Conservation (phyloP, 768 basidiomycete species). For the Lactifluus pinguis region DNA sequence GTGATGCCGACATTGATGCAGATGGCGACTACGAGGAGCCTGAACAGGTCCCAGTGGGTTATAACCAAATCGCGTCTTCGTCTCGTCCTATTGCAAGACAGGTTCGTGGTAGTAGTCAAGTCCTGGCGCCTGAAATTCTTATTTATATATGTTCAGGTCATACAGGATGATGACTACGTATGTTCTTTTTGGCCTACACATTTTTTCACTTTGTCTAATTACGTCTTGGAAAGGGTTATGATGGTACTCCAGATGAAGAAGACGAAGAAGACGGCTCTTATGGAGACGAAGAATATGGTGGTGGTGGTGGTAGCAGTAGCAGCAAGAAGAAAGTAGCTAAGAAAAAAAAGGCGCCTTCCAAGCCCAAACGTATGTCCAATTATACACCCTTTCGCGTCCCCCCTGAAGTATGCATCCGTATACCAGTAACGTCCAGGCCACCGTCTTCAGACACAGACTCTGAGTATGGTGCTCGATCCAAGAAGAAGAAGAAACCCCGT, state of each 20-base stretch:
- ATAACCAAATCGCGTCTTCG: conserved; percentile 33
- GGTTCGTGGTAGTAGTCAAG: conserved; percentile 23
- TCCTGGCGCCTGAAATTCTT: conserved; percentile 5
- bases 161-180: conserved; percentile 42
- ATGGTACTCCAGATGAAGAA: conserved; percentile 41
- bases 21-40: conserved; percentile 47
- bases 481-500: conserved; percentile 70
- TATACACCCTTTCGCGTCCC: conserved; percentile 4
- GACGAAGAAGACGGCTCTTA: conserved; percentile 70
- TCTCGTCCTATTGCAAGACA: conserved; percentile 25
- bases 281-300: conserved; percentile 65
- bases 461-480: conserved; percentile 77
- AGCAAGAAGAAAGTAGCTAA: conserved; percentile 57
- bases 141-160: conserved; percentile 23
- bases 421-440: conserved; percentile 38
- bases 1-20: conserved; percentile 55
- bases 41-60: conserved; percentile 31
- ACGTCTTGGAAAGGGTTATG: conserved; percentile 43
- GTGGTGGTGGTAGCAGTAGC: conserved; percentile 28
- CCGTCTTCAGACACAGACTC: conserved; percentile 74
- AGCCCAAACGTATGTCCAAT: conserved; percentile 47
- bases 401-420: conserved; percentile 17
- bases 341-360: conserved; percentile 57
- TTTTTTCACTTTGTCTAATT: conserved; percentile 20
- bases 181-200: conserved; percentile 25